These are phyloP conservation scores for Boletus eberwhitei DNA, from an alignment of 768 basidiomycete genomes.

Conservation along the genomic window DNA sequence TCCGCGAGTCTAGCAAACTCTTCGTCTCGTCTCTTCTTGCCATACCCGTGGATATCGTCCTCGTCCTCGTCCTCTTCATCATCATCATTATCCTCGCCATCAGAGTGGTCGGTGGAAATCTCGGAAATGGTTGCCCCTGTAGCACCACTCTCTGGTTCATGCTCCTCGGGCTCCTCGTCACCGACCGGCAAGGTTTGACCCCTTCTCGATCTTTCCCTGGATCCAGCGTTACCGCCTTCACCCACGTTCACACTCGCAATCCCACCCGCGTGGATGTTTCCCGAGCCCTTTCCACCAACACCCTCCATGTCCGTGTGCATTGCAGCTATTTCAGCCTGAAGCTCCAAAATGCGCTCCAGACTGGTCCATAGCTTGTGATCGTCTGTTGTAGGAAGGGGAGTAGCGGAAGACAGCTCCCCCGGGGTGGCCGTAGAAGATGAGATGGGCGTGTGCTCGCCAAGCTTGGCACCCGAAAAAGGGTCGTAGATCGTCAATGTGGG, in stretches of 20 bases:
- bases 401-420: constrained; percentile 1
- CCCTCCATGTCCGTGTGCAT: constrained; percentile 78
- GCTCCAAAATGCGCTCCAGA: constrained; percentile 62
- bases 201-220: constrained; percentile 22
- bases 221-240: constrained; percentile 14
- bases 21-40: constrained; percentile 53
- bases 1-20: constrained; percentile 66
- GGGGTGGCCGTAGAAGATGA: constrained; percentile 5
- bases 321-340: constrained; percentile 68
- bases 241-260: neutral
- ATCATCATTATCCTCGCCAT: constrained; percentile 35
- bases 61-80: constrained; percentile 25
- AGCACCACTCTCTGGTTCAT: constrained; percentile 4
- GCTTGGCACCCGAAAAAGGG: constrained; percentile 31
- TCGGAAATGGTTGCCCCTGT: constrained; percentile 21
- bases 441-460: constrained; percentile 19
- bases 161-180: constrained; percentile 23
- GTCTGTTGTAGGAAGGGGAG: constrained; percentile 16
- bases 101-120: constrained; percentile 27
- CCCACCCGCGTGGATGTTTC: constrained; percentile 2
- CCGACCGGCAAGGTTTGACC: constrained; percentile 38
- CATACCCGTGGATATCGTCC: constrained; percentile 52
- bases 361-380: constrained; percentile 64
- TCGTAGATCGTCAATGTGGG: constrained; percentile 27
- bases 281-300: constrained; percentile 29